Evolutionary conservation across 768 basidiomycete species (phyloP), one percentile per base, ranked within the genome.

Genomic region (Kwoniella newhampshirensis): DNA sequence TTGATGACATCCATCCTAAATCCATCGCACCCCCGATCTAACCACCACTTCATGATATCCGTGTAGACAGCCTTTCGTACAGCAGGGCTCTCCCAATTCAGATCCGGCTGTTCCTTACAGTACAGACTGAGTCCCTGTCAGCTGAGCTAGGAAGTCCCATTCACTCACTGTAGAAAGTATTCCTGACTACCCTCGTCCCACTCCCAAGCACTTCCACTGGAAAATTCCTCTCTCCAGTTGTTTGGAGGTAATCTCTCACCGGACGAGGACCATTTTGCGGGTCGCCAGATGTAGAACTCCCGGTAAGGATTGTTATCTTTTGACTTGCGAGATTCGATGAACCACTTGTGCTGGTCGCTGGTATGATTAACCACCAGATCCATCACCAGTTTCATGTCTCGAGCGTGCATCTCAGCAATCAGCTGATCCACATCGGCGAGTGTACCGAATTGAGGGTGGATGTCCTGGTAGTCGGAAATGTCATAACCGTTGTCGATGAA

Each of bases 361-460:
- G 83, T 82, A 68, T 87, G 86, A 71, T 88, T 87, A 11, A 85
- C 84, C 27, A 88, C 87, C 1, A 88, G 81, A 67, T 88, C 86
- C 83, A 87, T 86, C 75, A 88, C 81, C 18, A 87, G 79, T 64
- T 86, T 87, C 82, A 89, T 85, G 0, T 83, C 85, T 35, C 83
- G 78, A 18, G 81, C 71, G 59, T 87, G 85, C 13, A 82, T 78
- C 3, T 51, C 62, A 25, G 56, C 44, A 51, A 75, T 62, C 15
- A 78, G 50, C 17, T 15, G 52, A 12, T 74, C 67, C 32, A 71
- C 60, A 46, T 77, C 85, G 1, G 75, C 77, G 11, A 87, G 66
- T 0, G 83, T 84, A 1, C 86, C 87, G 47, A 50, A 68, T 26
- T 21, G 48, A 30, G 49, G 23, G 49, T 64, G n/a, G 32, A 64